Percentiles rank a stretch among this genome's conserved stretches.
Evolutionary conservation across 345 rosid species (phyloP).

Genomic region (Sisymbrium irio): DNA sequence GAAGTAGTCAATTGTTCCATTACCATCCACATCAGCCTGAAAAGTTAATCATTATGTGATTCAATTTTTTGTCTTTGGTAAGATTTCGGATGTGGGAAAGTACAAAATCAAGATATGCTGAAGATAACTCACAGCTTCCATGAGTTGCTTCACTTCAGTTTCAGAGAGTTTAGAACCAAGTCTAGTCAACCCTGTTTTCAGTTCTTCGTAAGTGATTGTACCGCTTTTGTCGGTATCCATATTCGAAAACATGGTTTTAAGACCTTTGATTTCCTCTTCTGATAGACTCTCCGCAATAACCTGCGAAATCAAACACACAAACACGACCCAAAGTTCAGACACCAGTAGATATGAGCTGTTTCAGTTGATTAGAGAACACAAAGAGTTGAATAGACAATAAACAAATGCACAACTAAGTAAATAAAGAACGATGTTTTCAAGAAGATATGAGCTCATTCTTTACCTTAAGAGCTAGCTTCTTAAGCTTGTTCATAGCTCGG

Average conservation of each 20-base stretch:
- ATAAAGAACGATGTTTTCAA: background rate
- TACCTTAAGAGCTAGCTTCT: conserved; percentile 92
- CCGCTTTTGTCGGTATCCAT: conserved; percentile 91
- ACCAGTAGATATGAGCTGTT: background rate
- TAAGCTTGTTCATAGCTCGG: conserved; percentile 93
- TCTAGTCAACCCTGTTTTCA: conserved; percentile 65
- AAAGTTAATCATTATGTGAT: background rate
- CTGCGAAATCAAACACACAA: conserved; percentile 35
- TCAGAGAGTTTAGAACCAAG: conserved; percentile 83
- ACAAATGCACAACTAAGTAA: background rate
- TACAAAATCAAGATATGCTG: background rate
- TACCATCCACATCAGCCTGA: conserved; percentile 86
- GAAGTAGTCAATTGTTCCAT: conserved; percentile 78
- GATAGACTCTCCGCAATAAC: conserved; percentile 82
- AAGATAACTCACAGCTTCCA: conserved; percentile 78
- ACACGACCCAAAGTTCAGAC: background rate
- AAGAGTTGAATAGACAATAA: background rate
- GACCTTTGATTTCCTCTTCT: conserved; percentile 82
- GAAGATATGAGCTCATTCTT: background rate
- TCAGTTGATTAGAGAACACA: background rate
- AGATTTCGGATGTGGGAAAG: background rate
- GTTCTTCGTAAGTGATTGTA: conserved; percentile 83
- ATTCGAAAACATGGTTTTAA: conserved; percentile 73
- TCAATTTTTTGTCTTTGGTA: background rate
- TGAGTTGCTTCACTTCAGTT: conserved; percentile 76